Conservation (phyloP, 768 basidiomycete species). For the Kwoniella mangroviensis region DNA sequence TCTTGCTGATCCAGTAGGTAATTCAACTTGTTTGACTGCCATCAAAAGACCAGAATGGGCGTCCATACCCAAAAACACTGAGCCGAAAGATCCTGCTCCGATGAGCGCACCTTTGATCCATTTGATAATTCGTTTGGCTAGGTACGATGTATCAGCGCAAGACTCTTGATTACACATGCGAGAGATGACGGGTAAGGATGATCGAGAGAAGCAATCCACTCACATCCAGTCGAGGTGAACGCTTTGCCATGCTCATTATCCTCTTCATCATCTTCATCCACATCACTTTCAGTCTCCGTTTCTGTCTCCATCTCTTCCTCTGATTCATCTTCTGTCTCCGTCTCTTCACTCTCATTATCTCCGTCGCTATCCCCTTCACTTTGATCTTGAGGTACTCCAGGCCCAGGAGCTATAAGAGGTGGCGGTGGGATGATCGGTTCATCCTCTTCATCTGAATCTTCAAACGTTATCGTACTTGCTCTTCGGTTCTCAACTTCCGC, state of each 20-base stretch:
- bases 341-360: conserved; percentile 41
- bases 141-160: neutral
- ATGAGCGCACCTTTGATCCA: conserved; percentile 98
- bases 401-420: conserved; percentile 19
- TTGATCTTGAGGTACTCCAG: conserved; percentile 31
- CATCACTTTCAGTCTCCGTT: conserved; percentile 56
- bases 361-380: conserved; percentile 36
- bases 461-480: conserved; percentile 64
- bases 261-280: conserved; percentile 36
- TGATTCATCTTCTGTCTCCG: conserved; percentile 28
- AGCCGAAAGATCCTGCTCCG: conserved; percentile 91
- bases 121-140: conserved; percentile 70
- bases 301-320: conserved; percentile 48
- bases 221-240: conserved; percentile 66
- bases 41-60: conserved; percentile 85
- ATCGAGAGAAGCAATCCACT: conserved; percentile 26
- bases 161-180: neutral
- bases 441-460: conserved; percentile 68
- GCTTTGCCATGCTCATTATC: conserved; percentile 60
- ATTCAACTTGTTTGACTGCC: conserved; percentile 97
- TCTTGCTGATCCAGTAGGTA: conserved; percentile 77
- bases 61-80: conserved; percentile 95
- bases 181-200: neutral
- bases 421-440: conserved; percentile 34
- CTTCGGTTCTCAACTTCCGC: conserved; percentile 77